A percentile compares a stretch with the other conserved stretches of the same genome.
Conservation (phyloP, 2,329 filamentous ascomycete genomes). For the Karstenula rhodostoma region DNA sequence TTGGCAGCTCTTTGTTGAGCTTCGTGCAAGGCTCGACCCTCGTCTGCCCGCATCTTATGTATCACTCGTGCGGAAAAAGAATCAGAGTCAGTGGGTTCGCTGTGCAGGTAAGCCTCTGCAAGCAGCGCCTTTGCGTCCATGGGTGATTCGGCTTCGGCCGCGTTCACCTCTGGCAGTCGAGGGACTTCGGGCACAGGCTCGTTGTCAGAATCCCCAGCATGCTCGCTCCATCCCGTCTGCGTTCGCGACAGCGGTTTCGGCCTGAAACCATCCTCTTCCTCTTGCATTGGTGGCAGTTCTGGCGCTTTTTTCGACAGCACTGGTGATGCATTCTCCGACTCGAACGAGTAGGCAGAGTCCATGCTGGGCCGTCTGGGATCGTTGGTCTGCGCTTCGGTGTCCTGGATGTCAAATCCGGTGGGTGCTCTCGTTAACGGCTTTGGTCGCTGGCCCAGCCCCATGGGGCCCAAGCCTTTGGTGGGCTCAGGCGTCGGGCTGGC, state of each 20-base stretch:
- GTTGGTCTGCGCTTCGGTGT: slow-evolving; percentile 18
- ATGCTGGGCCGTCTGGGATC: slow-evolving; percentile 33
- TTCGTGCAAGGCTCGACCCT: slow-evolving; percentile 60
- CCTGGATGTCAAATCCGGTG: slow-evolving; percentile 42
- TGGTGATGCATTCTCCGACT: slow-evolving; percentile 40
- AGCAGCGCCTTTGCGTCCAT: slow-evolving; percentile 33
- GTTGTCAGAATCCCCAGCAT: slow-evolving; percentile 27
- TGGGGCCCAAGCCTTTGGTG: slow-evolving; percentile 40
- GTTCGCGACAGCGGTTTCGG: slow-evolving; percentile 65
- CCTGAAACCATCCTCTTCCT: slow-evolving; percentile 58
- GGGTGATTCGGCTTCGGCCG: slow-evolving; percentile 36
- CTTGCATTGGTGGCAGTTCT: slow-evolving; percentile 40
- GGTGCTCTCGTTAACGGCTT: slow-evolving; percentile 40
- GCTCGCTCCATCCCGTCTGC: slow-evolving; percentile 61
- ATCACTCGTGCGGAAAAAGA: slow-evolving; percentile 58
- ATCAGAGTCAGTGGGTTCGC: slow-evolving; percentile 46
- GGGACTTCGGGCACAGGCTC: slow-evolving; percentile 54
- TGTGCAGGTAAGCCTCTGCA: slow-evolving; percentile 38
- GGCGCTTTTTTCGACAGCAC: slow-evolving; percentile 32
- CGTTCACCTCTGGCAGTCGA: slow-evolving; percentile 38
- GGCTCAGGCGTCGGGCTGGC: slow-evolving; percentile 37
- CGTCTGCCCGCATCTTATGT: slow-evolving; percentile 62
- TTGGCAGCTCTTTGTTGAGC: slow-evolving; percentile 41
- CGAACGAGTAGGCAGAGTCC: slow-evolving; percentile 43
- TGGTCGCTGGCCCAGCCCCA: slow-evolving; percentile 47